Conservation (phyloP, 257 asterid species). For the Echites panduratus region DNA sequence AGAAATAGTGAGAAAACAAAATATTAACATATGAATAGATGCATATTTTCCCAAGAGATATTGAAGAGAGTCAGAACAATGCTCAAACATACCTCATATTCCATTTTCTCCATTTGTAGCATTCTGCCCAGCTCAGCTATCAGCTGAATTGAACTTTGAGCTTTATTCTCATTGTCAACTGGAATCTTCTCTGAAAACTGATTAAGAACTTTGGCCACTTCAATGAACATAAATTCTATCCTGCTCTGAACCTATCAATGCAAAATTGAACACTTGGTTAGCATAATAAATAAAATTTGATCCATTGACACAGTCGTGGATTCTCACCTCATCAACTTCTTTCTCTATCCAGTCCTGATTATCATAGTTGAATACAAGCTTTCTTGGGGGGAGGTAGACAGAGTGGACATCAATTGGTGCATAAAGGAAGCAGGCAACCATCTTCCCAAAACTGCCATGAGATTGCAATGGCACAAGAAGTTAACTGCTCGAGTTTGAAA, state of each 20-base stretch:
- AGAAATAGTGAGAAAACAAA: neutral
- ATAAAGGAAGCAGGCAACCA: slow-evolving; percentile 78
- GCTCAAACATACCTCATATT: slow-evolving; percentile 53
- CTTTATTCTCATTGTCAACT: slow-evolving; percentile 25
- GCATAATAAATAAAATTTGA: slow-evolving; percentile 14
- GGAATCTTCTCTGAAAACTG: slow-evolving; percentile 35
- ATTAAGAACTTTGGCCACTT: slow-evolving; percentile 49
- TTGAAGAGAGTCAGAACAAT: neutral
- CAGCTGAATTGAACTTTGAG: slow-evolving; percentile 36
- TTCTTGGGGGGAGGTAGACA: slow-evolving; percentile 72
- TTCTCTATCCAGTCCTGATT: slow-evolving; percentile 61
- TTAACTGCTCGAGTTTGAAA: neutral
- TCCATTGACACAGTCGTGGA: slow-evolving; percentile 7
- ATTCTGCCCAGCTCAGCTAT: slow-evolving; percentile 44
- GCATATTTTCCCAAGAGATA: neutral
- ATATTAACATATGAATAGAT: neutral
- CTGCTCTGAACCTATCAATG: slow-evolving; percentile 40
- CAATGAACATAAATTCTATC: slow-evolving; percentile 47
- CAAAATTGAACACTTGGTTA: slow-evolving; percentile 19
- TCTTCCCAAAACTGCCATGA: slow-evolving; percentile 65
- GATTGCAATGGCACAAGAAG: slow-evolving; percentile 9
- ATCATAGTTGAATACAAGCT: slow-evolving; percentile 58
- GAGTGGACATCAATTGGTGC: slow-evolving; percentile 72
- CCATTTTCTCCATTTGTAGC: slow-evolving; percentile 54
- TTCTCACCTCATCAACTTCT: slow-evolving; percentile 61